Base-by-base conservation (phyloP, 1,284 basidiomycete genomes). In the Marasmius oreades region DNA sequence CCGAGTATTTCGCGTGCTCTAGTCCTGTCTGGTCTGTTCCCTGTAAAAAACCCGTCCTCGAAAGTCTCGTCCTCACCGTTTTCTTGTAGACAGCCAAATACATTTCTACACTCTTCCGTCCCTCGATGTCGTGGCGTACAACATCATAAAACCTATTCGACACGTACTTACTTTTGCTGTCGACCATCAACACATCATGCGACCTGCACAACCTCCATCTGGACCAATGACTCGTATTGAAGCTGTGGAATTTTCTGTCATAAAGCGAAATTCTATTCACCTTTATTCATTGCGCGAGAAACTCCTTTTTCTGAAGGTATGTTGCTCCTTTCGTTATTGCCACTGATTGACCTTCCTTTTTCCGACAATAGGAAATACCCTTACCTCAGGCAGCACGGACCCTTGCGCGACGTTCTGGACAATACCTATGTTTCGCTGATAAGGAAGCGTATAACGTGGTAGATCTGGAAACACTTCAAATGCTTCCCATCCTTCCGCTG, bases 101-200 rank as follows among this genome's bases (percentile, higher is more conserved):
- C 82, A 90, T 65, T 87, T 95, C 64, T 91, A 92, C 63, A 80
- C 83, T 0, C 73, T 95, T 1, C 93, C 93, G 0, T 81, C 84
- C 2, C 79, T 96, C 23, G 90, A 94, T 59, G 80, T 84, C 0
- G 76, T 92, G 0, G 78, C 85, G 8, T 73, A 66, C 6, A 82
- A 84, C 59, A 79, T 82, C 10, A 86, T 92, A 61, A 87, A 88
- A 57, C 87, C 92, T 1, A 79, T 96, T 26, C 81, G 92, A 42
- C 86, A 93, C 55, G 88, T 92, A 3, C 73, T 90, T 16, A 77
- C 86, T 0, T 84, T 95, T 58, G 85, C 90, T 0, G 84, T 95
- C 1, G 93, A 97, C 66, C 85, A 94, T 51, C 77, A 85, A 47
- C 88, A 92, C 58, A 76, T 91, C 50, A 76, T 73, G 31, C 79